Percentiles rank a stretch among this genome's conserved stretches.
Conservation (phyloP, 768 basidiomycete genomes). For the Naganishia vaughanmartiniae region DNA sequence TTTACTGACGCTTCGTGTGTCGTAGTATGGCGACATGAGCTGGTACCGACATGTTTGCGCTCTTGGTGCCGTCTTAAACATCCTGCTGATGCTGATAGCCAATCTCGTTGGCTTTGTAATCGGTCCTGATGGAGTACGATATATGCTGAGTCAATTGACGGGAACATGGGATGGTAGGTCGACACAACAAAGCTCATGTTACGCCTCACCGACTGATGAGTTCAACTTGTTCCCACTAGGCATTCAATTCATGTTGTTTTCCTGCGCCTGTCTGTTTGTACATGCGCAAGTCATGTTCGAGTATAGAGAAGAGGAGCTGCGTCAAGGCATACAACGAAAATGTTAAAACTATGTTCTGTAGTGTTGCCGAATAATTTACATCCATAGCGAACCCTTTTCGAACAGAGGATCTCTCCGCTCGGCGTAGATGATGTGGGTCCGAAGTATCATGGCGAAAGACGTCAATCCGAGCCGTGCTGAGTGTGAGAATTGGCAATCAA, state of each 20-base stretch:
- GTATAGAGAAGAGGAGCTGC: slow-evolving; percentile 76
- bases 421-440: neutral
- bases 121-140: slow-evolving; percentile 72
- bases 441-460: neutral
- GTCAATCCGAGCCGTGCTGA: neutral
- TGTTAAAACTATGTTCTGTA: slow-evolving; percentile 42
- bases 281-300: slow-evolving; percentile 93
- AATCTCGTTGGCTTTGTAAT: slow-evolving; percentile 95
- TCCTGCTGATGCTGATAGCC: slow-evolving; percentile 83
- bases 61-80: slow-evolving; percentile 75
- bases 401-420: neutral
- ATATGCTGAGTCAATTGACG: slow-evolving; percentile 64
- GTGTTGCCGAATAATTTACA: neutral
- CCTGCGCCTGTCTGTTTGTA: slow-evolving; percentile 68
- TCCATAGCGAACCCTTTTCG: neutral
- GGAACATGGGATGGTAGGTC: slow-evolving; percentile 65
- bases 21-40: slow-evolving; percentile 62
- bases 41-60: slow-evolving; percentile 91
- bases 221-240: slow-evolving; percentile 55
- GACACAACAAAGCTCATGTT: neutral
- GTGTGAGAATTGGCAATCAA: neutral
- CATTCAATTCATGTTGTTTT: slow-evolving; percentile 63
- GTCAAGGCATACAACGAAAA: slow-evolving; percentile 60
- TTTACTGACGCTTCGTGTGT: slow-evolving; percentile 5
- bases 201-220: neutral